Evolutionary conservation across 768 basidiomycete species (phyloP), one percentile per base, ranked within the genome.

Genomic region (Tylopilus cervinicoccineus): DNA sequence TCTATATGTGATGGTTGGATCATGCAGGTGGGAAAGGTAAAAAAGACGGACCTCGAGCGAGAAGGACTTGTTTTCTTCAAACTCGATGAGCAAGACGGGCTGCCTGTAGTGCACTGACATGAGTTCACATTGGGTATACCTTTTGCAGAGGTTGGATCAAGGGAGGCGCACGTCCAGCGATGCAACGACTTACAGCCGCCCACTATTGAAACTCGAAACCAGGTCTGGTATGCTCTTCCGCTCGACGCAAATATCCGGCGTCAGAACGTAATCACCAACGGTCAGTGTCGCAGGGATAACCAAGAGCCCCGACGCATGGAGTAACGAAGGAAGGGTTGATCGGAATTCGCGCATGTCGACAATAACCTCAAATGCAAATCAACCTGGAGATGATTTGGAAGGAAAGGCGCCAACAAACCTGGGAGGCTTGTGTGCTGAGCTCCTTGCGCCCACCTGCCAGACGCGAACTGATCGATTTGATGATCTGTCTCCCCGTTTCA

Each of bases 321-420:
- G 72, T 5, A 99, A 66, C 0, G 90, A 93, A 0, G 94, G 96
- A 10, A 99, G 70, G 0, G 92, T 82, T 2, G 95, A 97, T 23
- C 93, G 78, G 67, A 99, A 97, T 67, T 99, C 96, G 56, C 95
- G 82, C 80, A 97, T 86, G 66, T 98, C 96, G 20, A 97, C 93
- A 51, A 99, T 84, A 40, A 99, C 85, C 93, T 96, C 4, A 5
- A 41, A 14, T 9, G 12, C n/a, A 0, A 3, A 5, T 58, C 24
- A 52, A 0, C 20, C 7, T 23, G 27, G 5, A 24, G 20, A 14
- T 4, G 24, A n/a, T 14, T 26, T 17, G 26, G 27, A 38, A 43
- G 19, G 8, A 38, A 9, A 24, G 13, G n/a, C 23, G 20, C 10
- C n/a, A 22, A 45, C 45, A 14, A 43, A 84, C 88, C 61, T 77